A percentile compares a stretch with the other conserved stretches of the same genome.
These are phyloP conservation scores for Blastobotrys mokoenaii DNA, from an alignment of 805 yeast genomes.

Conservation along the genomic window DNA sequence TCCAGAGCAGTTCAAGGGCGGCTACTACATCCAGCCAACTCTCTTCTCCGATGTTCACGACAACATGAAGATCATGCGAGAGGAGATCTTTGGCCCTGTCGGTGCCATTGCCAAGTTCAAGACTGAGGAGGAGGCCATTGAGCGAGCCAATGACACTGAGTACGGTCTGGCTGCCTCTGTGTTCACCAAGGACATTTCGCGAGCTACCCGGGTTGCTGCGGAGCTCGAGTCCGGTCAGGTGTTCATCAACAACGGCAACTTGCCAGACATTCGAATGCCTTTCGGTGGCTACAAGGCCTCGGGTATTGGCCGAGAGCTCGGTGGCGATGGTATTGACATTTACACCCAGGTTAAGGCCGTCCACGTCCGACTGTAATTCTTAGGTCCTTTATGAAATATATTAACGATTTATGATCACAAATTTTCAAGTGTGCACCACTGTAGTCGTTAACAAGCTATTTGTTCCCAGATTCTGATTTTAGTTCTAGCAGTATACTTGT, in stretches of 20 bases:
- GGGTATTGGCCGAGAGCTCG: conserved; percentile 77
- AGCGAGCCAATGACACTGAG: conserved; percentile 59
- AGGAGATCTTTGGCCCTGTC: conserved; percentile 88
- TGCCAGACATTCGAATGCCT: conserved; percentile 56
- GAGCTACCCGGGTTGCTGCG: conserved; percentile 56
- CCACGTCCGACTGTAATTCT: conserved; percentile 20
- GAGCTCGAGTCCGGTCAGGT: conserved; percentile 59
- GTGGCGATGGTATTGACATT: conserved; percentile 59
- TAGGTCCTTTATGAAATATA: no score
- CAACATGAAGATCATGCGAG: conserved; percentile 56
- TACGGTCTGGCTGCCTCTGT: conserved; percentile 82
- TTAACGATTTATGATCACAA: no score
- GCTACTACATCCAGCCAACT: conserved; percentile 69
- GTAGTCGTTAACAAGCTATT: no score
- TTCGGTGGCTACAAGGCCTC: conserved; percentile 77
- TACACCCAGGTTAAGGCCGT: conserved; percentile 73
- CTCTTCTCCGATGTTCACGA: conserved; percentile 64
- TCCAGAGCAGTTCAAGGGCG: conserved; percentile 33
- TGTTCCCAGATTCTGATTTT: no score
- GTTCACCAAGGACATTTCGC: conserved; percentile 57
- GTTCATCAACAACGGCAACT: conserved; percentile 63
- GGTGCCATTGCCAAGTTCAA: conserved; percentile 58
- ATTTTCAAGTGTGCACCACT: no score
- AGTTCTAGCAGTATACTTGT: no score
- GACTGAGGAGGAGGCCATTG: conserved; percentile 59